Base-by-base conservation (phyloP, 2,329 filamentous ascomycete species). In the Graphium sp. region DNA sequence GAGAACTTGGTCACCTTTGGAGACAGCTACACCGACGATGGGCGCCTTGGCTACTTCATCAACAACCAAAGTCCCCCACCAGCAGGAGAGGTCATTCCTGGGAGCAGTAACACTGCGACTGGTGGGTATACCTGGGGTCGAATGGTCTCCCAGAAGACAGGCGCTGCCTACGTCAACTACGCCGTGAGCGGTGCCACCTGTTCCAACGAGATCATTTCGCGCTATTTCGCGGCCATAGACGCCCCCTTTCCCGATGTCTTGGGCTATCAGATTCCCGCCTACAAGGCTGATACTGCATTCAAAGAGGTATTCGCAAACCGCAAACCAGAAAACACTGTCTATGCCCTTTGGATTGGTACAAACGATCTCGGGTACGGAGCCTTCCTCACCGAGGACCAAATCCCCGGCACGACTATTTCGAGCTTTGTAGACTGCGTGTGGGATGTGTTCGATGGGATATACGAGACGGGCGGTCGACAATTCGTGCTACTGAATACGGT, bases 331-430 rank as follows among this genome's bases (percentile, higher is more conserved):
- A 70, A 73, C 36, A 81, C 77, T 1, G 70, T 81, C 3, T 85
- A 83, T 41, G 62, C 70, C 2, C 63, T 85, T 28, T 85, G 76
- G 76, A 83, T 85, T 40, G 80, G 80, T 4, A 84, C 78, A 15
- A 87, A 87, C 43, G 80, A 89, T 41, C 55, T 87, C 7, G 78
- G 79, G 14, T 59, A 56, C 32, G 49, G 59, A 29, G 74, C 64
- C 7, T 76, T 84, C 42, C 46, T 85, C 18, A 69, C 62, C 5
- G 74, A 82, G 42, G 59, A 57, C 15, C 73, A 82, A 43, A 48
- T 61, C 5, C 39, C 53, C 0, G 65, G 62, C 9, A 71, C 68
- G 15, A 74, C 66, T 2, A 59, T 84, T 5, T 54, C 60, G 2
- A 62, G 74, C 41, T 83, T 74, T 41, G 59, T 72, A 4, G 64